Conservation (phyloP, 73 alveolate genomes). For the Tetrahymena thermophila region DNA sequence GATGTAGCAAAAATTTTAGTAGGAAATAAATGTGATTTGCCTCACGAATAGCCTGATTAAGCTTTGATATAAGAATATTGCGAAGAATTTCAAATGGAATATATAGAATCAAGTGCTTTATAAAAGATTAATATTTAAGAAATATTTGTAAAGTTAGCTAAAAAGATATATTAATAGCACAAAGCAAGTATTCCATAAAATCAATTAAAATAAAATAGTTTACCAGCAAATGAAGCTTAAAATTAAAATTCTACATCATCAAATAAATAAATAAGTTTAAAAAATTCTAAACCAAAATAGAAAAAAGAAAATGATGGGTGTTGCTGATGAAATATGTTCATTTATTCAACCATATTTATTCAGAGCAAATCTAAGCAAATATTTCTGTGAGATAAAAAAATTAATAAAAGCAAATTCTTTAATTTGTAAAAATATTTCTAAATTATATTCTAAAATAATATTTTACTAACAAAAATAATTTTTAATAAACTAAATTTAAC, state of each 20-base stretch:
- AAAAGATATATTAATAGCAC: not conserved
- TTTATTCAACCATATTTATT: not conserved
- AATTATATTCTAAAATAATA: too few relatives aligned
- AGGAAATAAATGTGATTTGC: not conserved
- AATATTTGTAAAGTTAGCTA: not conserved
- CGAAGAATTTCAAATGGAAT: not conserved
- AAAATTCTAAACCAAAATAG: not conserved
- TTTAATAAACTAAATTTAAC: too few relatives aligned
- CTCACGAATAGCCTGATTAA: not conserved
- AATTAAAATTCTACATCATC: not conserved
- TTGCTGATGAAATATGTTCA: not conserved
- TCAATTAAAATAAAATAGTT: not conserved
- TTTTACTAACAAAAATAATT: too few relatives aligned
- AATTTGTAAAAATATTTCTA: too few relatives aligned
- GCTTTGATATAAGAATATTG: not conserved
- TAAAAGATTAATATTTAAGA: not conserved
- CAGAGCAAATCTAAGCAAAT: not conserved
- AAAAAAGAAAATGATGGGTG: not conserved
- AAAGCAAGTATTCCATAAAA: not conserved
- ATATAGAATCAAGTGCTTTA: not conserved
- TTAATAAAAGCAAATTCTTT: too few relatives aligned
- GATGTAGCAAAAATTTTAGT: not conserved
- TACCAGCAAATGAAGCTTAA: not conserved
- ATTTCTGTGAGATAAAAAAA: too few relatives aligned
- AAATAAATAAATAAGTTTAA: not conserved